Evolutionary conservation across 108 stramenopile species (phyloP).

Genomic region (Fistulifera pelliculosa): DNA sequence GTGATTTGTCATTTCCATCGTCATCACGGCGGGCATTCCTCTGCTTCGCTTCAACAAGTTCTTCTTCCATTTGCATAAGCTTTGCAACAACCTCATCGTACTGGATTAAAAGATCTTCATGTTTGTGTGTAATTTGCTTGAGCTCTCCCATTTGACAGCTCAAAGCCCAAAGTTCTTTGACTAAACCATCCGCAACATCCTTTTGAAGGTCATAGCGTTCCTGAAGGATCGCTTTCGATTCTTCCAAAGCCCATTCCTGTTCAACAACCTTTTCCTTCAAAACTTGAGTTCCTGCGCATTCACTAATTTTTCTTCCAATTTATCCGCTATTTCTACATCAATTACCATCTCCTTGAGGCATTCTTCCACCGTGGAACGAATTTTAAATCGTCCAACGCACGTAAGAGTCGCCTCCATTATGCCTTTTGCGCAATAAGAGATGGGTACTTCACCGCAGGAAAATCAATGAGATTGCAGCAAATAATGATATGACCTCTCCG

Average conservation of each 20-base stretch:
- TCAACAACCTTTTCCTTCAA: conserved; percentile 12
- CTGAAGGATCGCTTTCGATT: conserved; percentile 23
- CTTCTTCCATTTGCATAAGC: conserved; percentile 34
- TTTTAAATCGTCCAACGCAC: conserved; percentile 21
- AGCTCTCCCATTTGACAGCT: conserved; percentile 27
- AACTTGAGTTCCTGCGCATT: conserved; percentile 8
- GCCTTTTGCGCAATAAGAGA: too few species aligned
- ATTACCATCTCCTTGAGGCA: conserved; percentile 26
- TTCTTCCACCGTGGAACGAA: conserved; percentile 26
- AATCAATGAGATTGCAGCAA: too few species aligned
- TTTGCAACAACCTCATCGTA: conserved; percentile 37
- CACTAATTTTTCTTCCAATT: conserved; percentile 25
- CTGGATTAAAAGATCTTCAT: conserved; percentile 22
- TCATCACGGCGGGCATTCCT: neutral
- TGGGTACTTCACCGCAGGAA: too few species aligned
- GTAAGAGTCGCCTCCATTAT: neutral
- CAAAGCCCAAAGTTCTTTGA: conserved; percentile 31
- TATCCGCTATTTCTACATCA: conserved; percentile 33
- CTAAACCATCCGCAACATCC: conserved; percentile 31
- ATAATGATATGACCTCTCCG: too few species aligned
- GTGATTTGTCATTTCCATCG: neutral
- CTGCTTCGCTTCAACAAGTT: conserved; percentile 11
- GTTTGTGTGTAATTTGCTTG: conserved; percentile 23
- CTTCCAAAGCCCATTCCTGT: conserved; percentile 24
- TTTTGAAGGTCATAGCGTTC: conserved; percentile 11